Evolutionary conservation across 495 filamentous ascomycete species (phyloP).

Genomic region (Darksidea phi): DNA sequence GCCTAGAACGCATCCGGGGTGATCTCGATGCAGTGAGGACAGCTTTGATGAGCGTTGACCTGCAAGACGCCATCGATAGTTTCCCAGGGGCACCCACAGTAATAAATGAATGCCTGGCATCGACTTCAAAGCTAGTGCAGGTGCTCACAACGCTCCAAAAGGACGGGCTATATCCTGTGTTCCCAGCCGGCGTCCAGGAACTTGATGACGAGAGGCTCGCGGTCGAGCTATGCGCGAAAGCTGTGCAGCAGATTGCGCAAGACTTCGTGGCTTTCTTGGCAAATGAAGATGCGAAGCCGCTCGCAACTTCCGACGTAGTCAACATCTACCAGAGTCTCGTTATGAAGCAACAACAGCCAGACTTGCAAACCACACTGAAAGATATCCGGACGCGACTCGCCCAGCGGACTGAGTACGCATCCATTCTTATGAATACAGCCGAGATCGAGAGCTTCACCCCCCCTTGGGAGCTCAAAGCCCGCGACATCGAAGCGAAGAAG

Average conservation of each 20-base stretch:
- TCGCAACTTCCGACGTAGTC: background rate
- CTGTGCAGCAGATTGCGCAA: background rate
- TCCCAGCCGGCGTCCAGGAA: background rate
- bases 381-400: slow-evolving; percentile 69
- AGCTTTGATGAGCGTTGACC: background rate
- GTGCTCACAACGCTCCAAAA: slow-evolving; percentile 7
- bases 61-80: background rate
- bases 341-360: background rate
- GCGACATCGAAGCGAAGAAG: slow-evolving; percentile 75
- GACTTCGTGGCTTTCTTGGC: background rate
- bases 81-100: background rate
- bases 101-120: background rate
- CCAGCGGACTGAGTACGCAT: slow-evolving; percentile 63
- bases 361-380: slow-evolving; percentile 20
- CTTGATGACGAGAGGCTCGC: background rate
- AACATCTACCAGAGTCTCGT: background rate
- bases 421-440: slow-evolving; percentile 72
- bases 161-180: slow-evolving; percentile 14
- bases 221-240: background rate
- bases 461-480: slow-evolving; percentile 82
- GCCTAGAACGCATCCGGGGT: background rate
- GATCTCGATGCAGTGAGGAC: background rate
- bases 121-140: slow-evolving; percentile 4
- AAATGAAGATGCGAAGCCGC: too few relatives aligned
- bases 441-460: slow-evolving; percentile 77